phyloP scores from a whole-genome alignment of 2,329 filamentous ascomycete species.

The Cercospora berteroae region DNA sequence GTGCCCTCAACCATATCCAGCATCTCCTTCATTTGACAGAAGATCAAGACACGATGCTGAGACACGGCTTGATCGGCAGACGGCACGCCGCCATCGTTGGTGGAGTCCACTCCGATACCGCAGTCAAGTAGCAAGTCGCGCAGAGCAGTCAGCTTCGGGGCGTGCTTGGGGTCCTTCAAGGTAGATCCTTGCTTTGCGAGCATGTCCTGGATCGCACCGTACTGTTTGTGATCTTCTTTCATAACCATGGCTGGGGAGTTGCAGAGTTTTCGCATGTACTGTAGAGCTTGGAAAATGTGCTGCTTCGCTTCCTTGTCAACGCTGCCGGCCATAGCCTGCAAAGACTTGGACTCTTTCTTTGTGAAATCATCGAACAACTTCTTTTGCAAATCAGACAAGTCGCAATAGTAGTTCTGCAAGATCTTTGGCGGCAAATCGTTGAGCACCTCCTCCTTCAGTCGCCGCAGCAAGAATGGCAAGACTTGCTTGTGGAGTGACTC shows the following conservation, averaged over 20 bases:
- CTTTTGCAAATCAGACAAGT: conserved; percentile 89
- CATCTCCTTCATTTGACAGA: conserved; percentile 99
- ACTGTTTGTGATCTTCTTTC: conserved; percentile 88
- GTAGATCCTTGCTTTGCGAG: conserved; percentile 75
- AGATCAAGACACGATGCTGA: conserved; percentile 90
- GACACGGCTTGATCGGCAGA: conserved; percentile 77
- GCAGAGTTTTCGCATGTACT: conserved; percentile 99
- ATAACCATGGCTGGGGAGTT: conserved; percentile 96
- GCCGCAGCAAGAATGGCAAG: conserved; percentile 88
- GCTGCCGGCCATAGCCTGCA: conserved; percentile 77
- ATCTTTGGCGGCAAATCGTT: conserved; percentile 98
- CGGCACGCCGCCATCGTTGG: conserved; percentile 47
- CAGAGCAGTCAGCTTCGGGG: conserved; percentile 86
- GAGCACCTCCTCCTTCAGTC: conserved; percentile 94
- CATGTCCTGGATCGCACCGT: conserved; percentile 79
- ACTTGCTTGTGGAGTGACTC: conserved; percentile 99
- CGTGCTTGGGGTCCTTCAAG: conserved; percentile 81
- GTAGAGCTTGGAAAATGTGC: conserved; percentile 97
- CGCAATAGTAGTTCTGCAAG: conserved; percentile 98
- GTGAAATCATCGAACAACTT: conserved; percentile 96
- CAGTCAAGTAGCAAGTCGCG: conserved; percentile 96
- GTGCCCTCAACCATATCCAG: conserved; percentile 97
- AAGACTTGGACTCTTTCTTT: conserved; percentile 85
- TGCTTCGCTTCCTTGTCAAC: conserved; percentile 92
- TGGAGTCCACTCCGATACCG: conserved; percentile 73